A percentile compares a stretch with the other conserved stretches of the same genome.
Conservation (phyloP, 1,139 yeast species). For the Geotrichum candidum region DNA sequence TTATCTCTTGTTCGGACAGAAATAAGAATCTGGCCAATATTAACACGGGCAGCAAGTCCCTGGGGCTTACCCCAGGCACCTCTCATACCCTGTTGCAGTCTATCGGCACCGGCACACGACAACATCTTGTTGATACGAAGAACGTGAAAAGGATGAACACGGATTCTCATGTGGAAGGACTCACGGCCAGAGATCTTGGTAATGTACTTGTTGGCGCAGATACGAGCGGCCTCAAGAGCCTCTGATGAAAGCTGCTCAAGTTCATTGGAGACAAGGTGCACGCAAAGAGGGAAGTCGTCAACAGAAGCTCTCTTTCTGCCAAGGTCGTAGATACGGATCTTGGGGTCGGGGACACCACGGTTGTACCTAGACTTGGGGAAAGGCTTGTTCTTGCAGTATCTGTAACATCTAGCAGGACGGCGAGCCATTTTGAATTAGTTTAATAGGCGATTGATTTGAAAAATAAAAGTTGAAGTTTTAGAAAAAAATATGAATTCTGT, state of each 20-base stretch:
- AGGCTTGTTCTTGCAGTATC: slow-evolving; percentile 99
- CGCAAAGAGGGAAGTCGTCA: slow-evolving; percentile 99
- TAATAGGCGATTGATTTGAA: background rate
- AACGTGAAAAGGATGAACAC: slow-evolving; percentile 99
- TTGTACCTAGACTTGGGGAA: slow-evolving; percentile 99
- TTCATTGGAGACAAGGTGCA: slow-evolving; percentile 98
- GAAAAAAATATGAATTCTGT: background rate
- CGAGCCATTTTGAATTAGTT: slow-evolving; percentile 81
- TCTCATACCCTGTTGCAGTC: slow-evolving; percentile 99
- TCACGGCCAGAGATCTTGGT: slow-evolving; percentile 98
- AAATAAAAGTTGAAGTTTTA: background rate
- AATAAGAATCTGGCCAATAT: slow-evolving; percentile 96
- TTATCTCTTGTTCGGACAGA: slow-evolving; percentile 98
- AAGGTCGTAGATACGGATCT: slow-evolving; percentile 97
- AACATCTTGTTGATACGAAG: slow-evolving; percentile 99
- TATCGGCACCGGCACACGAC: slow-evolving; percentile 99
- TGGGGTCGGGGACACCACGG: slow-evolving; percentile 99
- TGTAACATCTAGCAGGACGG: slow-evolving; percentile 99
- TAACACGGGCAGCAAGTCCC: slow-evolving; percentile 99
- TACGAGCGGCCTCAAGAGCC: slow-evolving; percentile 99
- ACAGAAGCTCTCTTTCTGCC: slow-evolving; percentile 99
- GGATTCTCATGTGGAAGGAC: slow-evolving; percentile 98
- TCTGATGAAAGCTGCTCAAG: slow-evolving; percentile 98
- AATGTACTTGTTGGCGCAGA: slow-evolving; percentile 98
- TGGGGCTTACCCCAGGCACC: slow-evolving; percentile 99